Conservation (phyloP, 306 rosid genomes). For the Cucurbita maxima region DNA sequence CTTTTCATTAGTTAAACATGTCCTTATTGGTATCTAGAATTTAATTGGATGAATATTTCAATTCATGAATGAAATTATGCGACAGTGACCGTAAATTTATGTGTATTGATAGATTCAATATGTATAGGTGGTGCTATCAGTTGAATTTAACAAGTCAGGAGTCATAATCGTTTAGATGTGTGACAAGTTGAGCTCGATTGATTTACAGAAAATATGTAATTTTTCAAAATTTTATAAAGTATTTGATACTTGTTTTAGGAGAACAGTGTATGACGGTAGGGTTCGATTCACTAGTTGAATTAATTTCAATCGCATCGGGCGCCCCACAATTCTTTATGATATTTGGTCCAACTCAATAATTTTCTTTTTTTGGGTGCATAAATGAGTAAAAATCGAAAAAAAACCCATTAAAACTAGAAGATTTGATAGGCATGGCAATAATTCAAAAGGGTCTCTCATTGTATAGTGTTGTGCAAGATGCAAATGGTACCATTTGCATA, state of each 20-base stretch:
- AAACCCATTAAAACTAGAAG: not conserved
- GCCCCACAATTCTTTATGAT: not conserved
- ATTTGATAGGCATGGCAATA: not conserved
- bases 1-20: too few species aligned
- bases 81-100: too few species aligned
- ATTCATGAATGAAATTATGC: too few species aligned
- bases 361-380: not conserved
- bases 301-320: not conserved
- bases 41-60: too few species aligned
- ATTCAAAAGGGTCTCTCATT: not conserved
- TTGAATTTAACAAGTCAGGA: not conserved
- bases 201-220: not conserved
- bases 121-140: not conserved
- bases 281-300: too few species aligned
- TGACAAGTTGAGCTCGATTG: not conserved
- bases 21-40: too few species aligned
- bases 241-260: too few species aligned
- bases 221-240: too few species aligned
- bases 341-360: not conserved
- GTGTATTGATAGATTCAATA: too few species aligned
- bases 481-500: not conserved
- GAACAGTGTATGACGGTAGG: too few species aligned
- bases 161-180: not conserved
- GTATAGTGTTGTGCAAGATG: not conserved
- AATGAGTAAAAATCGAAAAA: not conserved